phyloP scores from a whole-genome alignment of 306 rosid genomes.

The Casuarina glauca region DNA sequence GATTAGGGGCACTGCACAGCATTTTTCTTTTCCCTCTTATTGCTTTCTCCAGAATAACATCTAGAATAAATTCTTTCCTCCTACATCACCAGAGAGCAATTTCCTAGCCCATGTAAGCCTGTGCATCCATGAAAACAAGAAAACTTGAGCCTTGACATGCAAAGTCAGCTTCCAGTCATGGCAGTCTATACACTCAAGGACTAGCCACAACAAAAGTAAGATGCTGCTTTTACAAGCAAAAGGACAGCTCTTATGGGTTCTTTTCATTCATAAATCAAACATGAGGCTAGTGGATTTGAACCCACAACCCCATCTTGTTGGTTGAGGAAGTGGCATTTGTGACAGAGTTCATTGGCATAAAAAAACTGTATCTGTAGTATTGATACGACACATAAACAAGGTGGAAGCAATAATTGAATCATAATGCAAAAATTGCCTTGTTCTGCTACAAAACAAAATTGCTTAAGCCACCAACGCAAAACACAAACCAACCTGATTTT shows the following conservation, averaged over 20 bases:
- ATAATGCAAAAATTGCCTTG: not conserved
- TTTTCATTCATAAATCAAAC: not conserved
- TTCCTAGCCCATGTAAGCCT: conserved; percentile 1
- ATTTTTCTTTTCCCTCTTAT: not conserved
- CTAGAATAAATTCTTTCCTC: conserved; percentile 15
- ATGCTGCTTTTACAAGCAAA: not conserved
- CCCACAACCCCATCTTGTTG: not conserved
- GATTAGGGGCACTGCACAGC: not conserved
- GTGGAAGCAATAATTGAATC: conserved; percentile 6
- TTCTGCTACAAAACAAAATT: not conserved
- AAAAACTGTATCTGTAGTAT: not conserved
- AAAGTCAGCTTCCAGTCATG: not conserved
- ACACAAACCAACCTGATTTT: conserved; percentile 57
- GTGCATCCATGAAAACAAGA: not conserved
- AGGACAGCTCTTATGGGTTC: no score
- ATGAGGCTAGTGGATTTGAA: not conserved
- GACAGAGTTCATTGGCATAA: not conserved
- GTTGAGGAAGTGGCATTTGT: not conserved
- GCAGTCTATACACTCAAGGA: not conserved
- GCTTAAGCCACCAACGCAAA: not conserved
- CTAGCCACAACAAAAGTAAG: not conserved
- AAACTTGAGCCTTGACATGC: not conserved
- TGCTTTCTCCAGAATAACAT: no score
- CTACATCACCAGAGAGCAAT: conserved; percentile 18
- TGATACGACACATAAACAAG: not conserved